Evolutionary conservation across 257 asterid genomes (phyloP), one percentile per base, ranked within the genome.

Genomic region (Echites panduratus): DNA sequence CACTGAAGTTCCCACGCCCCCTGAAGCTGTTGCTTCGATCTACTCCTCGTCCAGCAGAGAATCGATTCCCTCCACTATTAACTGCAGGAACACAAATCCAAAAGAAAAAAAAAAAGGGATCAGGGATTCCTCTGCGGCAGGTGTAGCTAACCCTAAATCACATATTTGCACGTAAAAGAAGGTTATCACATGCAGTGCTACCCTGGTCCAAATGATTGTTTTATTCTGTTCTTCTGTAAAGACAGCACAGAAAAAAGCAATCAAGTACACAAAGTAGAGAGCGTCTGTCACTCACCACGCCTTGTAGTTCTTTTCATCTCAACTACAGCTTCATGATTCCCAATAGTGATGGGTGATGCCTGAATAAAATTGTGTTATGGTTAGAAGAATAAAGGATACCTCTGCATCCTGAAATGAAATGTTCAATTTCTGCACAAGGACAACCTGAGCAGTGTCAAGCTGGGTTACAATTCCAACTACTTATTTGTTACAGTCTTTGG

Each of bases 241-340:
- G 70, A 45, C 19, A 47, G 29, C 10, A 45, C 35, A 17, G 32
- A 38, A 4, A 14, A 17, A 45, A 47, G 47, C 32, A 7, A 71
- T 43, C 72, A 75, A 70, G n/a, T 7, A 13, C 9, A 26, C 38
- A 69, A 73, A 52, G 35, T 76, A 49, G 38, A 75, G 57, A 40
- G 45, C 24, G 43, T 70, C 12, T n/a, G n/a, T 16, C 29, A 77
- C 84, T 82, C 70, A 85, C 96, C 87, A 85, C 91, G 84, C 72
- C 86, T 80, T 24, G 87, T 85, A 58, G 91, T 84, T 76, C 91
- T 90, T 84, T 88, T 90, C 73, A 82, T 85, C 87, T 88, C 95
- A 63, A 87, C 87, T n/a, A 74, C 77, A 70, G 83, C 89, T 78
- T 81, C 87, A 73, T 74, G 84, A 75, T 71, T 80, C 19, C 87